Base-by-base conservation (phyloP, 495 filamentous ascomycete species). In the Talaromyces borbonicus region DNA sequence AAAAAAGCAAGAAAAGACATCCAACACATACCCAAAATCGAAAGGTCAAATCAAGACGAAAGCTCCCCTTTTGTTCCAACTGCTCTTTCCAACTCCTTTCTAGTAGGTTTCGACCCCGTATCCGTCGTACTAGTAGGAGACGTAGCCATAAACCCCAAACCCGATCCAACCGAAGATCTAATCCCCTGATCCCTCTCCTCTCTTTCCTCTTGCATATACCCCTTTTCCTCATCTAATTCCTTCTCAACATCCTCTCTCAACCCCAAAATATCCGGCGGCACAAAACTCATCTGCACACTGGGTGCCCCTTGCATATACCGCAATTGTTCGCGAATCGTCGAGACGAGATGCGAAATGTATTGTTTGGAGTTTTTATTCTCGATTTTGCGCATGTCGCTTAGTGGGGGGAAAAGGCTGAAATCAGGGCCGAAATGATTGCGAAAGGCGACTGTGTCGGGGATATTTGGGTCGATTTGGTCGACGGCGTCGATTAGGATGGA, bases 361-460 rank as follows among this genome's bases (percentile, higher is more conserved):
- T 82, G 73, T 33, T 72, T 69, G 3, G 81, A 67, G 56, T 98
- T 95, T 60, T 80, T 80, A 54, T 98, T 97, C 54, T 84, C 75
- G 46, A 79, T 75, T 32, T 69, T 69, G 7, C 74, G 71, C 49
- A 83, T 81, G 57, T 86, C 77, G 24, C 80, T 78, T 16, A 92
- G 69, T 2, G 79, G 76, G 18, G 87, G 87, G 52, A 90, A 84
- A 12, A 94, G 78, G 8, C 81, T 83, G 56, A 54, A 69, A 51
- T 90, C 85, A 7, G 86, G 83, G n/a, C 78, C 76, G 56, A 94
- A 92, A 54, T 88, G 85, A 49, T 83, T 79, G 49, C 85, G 73
- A 72, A 86, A 89, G 5, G 84, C 79, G 22, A 84, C 79, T 41
- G 83, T 75, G 25, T 74, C 58, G 4, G 86, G 87, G 47, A 93